phyloP scores from a whole-genome alignment of 495 filamentous ascomycete genomes.

The Podospora australis region DNA sequence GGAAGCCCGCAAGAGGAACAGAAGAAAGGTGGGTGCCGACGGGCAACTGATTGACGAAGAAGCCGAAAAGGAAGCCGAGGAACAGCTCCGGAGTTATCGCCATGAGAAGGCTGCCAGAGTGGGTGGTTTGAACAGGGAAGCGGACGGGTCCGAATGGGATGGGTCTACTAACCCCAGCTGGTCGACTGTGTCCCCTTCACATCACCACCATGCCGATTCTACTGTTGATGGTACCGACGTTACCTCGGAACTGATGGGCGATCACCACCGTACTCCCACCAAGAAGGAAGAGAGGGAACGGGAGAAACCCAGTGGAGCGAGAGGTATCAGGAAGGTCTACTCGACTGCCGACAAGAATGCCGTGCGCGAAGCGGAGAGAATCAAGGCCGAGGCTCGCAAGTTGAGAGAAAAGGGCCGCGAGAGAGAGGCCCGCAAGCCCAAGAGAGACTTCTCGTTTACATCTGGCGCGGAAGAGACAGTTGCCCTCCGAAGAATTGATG shows the following conservation, averaged over 20 bases:
- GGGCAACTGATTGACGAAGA: constrained; percentile 47
- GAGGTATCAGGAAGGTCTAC: constrained; percentile 51
- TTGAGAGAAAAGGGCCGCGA: constrained; percentile 33
- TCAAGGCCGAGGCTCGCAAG: constrained; percentile 43
- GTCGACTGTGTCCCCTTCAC: constrained; percentile 27
- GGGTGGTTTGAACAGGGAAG: constrained; percentile 73
- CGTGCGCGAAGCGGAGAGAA: constrained; percentile 37
- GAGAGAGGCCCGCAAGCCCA: neutral
- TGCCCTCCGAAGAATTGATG: constrained; percentile 27
- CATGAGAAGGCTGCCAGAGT: constrained; percentile 78
- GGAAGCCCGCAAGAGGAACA: constrained; percentile 33
- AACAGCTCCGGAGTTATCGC: constrained; percentile 61
- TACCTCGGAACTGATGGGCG: constrained; percentile 46
- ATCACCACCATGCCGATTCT: constrained; percentile 24
- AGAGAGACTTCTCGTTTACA: constrained; percentile 46
- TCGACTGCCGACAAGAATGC: constrained; percentile 42
- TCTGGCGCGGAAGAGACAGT: constrained; percentile 33
- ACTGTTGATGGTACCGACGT: constrained; percentile 47
- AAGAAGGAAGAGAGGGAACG: constrained; percentile 31
- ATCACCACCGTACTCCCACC: constrained; percentile 48
- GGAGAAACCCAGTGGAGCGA: constrained; percentile 6
- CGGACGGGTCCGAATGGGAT: constrained; percentile 68
- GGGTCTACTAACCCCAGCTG: constrained; percentile 48
- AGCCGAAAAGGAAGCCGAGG: constrained; percentile 60
- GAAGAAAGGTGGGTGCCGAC: constrained; percentile 39